Conservation (phyloP, 2,329 filamentous ascomycete species). For the Chrysosphaeria jannelii region DNA sequence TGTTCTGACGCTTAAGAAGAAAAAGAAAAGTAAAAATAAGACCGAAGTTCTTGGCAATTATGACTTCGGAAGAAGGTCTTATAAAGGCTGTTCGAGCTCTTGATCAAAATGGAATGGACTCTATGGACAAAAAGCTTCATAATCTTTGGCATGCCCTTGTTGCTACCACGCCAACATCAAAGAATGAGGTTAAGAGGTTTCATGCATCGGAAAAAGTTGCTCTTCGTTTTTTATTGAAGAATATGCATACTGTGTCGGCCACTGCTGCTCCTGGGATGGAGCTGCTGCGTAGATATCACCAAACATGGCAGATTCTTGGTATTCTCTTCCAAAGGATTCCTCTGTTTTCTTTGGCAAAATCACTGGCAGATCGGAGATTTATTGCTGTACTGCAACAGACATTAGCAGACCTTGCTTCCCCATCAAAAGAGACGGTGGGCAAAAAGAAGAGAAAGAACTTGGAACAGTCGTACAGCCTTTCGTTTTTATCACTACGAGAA, state of each 20-base stretch:
- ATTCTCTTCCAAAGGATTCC: constrained; percentile 34
- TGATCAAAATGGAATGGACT: constrained; percentile 17
- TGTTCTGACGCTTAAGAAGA: too few relatives aligned
- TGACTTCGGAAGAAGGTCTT: constrained; percentile 8
- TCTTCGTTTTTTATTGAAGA: constrained; percentile 31
- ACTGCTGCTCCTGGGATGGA: constrained; percentile 16
- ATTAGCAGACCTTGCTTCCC: constrained; percentile 22
- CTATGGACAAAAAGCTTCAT: constrained; percentile 16
- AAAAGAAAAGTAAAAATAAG: too few relatives aligned
- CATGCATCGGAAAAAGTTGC: constrained; percentile 25
- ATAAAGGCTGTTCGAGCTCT: constrained; percentile 22
- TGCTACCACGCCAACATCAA: background rate
- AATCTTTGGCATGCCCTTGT: constrained; percentile 18
- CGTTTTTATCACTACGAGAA: too few relatives aligned
- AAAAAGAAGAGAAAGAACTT: constrained; percentile 1
- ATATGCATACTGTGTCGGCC: constrained; percentile 18
- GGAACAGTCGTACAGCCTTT: too few relatives aligned
- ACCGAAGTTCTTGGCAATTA: too few relatives aligned
- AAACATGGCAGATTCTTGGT: constrained; percentile 29
- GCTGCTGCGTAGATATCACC: constrained; percentile 21
- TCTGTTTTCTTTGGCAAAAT: constrained; percentile 34
- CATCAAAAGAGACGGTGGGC: constrained; percentile 2
- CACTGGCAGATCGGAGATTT: constrained; percentile 40
- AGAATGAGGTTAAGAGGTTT: constrained; percentile 7
- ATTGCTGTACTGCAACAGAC: constrained; percentile 32